Evolutionary conservation across 2,329 filamentous ascomycete genomes (phyloP).

Genomic region (Ceratocystiopsis minuta): DNA sequence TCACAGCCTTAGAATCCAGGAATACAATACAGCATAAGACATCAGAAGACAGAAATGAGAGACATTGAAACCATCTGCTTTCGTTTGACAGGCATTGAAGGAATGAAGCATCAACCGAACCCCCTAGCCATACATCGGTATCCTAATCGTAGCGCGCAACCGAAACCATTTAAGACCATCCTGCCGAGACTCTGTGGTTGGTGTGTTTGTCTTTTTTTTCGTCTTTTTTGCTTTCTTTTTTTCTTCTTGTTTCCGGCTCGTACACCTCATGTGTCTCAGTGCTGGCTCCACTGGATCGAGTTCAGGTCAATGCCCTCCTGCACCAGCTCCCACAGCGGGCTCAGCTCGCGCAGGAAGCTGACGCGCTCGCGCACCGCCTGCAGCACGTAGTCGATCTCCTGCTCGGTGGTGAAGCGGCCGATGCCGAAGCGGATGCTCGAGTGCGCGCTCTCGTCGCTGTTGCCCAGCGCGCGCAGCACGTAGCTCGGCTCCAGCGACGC

Average conservation of each 20-base stretch:
- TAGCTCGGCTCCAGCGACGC: slow-evolving; percentile 94
- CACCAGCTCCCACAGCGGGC: slow-evolving; percentile 91
- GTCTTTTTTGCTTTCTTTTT: background rate
- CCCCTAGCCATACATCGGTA: too few relatives aligned
- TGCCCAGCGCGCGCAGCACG: slow-evolving; percentile 82
- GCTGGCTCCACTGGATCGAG: slow-evolving; percentile 96
- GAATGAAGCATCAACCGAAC: too few relatives aligned
- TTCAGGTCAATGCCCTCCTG: slow-evolving; percentile 92
- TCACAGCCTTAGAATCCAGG: too few relatives aligned
- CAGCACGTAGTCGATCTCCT: slow-evolving; percentile 91
- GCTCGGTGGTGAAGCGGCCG: slow-evolving; percentile 86
- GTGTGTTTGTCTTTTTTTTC: slow-evolving; percentile 8
- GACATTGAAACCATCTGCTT: too few relatives aligned
- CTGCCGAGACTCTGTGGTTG: too few relatives aligned
- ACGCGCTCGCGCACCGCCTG: slow-evolving; percentile 86
- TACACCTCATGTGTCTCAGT: slow-evolving; percentile 27
- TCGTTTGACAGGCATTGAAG: too few relatives aligned
- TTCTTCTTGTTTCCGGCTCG: too few relatives aligned
- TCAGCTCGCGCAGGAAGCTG: slow-evolving; percentile 81
- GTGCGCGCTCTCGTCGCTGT: slow-evolving; percentile 92
- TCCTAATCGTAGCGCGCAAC: too few relatives aligned
- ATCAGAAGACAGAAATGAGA: too few relatives aligned
- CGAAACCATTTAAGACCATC: too few relatives aligned
- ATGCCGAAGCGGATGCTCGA: slow-evolving; percentile 97
- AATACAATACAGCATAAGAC: too few relatives aligned